A percentile compares a stretch with the other conserved stretches of the same genome.
These are phyloP conservation scores for Porphyra umbilicalis DNA, from an alignment of 31 red algal species.

Conservation along the genomic window DNA sequence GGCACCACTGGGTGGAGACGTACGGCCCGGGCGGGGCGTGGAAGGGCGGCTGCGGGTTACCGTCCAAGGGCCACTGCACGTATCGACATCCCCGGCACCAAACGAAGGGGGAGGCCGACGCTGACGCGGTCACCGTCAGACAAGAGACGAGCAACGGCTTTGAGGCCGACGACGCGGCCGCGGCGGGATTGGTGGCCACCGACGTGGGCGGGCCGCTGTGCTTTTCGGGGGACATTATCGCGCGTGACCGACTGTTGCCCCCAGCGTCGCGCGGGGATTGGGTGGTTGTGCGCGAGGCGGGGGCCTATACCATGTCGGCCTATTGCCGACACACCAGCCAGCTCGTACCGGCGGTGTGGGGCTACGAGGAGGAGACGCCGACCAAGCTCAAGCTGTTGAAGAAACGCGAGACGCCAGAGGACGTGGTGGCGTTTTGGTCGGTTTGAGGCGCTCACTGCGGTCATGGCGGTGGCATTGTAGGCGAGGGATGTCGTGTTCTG, in stretches of 20 bases:
- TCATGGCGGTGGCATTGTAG: too few species aligned
- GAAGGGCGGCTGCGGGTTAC: not conserved
- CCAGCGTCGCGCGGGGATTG: conserved; percentile 37
- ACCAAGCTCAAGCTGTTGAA: conserved; percentile 22
- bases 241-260: conserved; percentile 31
- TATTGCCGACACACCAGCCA: conserved; percentile 57
- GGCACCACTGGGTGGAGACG: conserved; percentile 51
- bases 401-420: conserved; percentile 36
- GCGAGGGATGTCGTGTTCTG: too few species aligned
- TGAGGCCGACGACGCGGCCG: not conserved
- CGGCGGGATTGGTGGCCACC: not conserved
- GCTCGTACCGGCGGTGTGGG: conserved; percentile 49
- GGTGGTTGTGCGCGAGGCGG: conserved; percentile 59
- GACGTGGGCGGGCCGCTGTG: conserved; percentile 78
- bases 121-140: not conserved
- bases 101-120: conserved; percentile 4
- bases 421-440: conserved; percentile 57
- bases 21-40: conserved; percentile 20
- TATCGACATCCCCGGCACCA: not conserved
- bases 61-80: not conserved
- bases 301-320: conserved; percentile 60
- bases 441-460: not conserved
- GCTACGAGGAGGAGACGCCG: conserved; percentile 19
- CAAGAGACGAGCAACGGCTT: not conserved
- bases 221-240: conserved; percentile 72